Evolutionary conservation across 169 alveolate genomes (phyloP).

Genomic region (Plasmodium knowlesi): DNA sequence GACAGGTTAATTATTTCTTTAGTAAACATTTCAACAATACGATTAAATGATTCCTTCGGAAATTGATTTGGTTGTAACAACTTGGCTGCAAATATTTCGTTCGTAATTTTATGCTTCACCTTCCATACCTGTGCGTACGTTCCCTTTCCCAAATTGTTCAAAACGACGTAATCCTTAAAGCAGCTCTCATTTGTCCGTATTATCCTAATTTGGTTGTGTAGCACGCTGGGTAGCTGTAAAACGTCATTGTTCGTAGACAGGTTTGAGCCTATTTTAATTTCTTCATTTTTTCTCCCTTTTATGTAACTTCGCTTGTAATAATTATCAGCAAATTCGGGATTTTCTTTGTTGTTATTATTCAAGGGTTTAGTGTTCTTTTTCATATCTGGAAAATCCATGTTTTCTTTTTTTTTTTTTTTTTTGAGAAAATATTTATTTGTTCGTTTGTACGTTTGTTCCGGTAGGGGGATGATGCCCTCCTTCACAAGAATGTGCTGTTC

Average conservation of each 20-base stretch:
- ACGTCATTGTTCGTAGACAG: constrained; percentile 42
- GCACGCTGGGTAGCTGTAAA: constrained; percentile 55
- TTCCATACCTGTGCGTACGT: constrained; percentile 89
- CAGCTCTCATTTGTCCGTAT: constrained; percentile 66
- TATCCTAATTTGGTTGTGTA: constrained; percentile 53
- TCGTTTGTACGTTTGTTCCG: not conserved
- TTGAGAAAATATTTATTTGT: not conserved
- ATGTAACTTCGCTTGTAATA: constrained; percentile 9
- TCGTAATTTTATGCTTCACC: constrained; percentile 80
- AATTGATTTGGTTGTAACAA: constrained; percentile 86
- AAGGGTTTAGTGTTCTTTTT: constrained; percentile 7
- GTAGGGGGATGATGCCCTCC: not conserved
- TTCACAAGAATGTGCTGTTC: not conserved
- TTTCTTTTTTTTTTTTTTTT: not conserved
- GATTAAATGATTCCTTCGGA: constrained; percentile 81
- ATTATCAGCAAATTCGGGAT: constrained; percentile 16
- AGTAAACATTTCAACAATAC: constrained; percentile 85
- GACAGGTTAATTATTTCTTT: constrained; percentile 85
- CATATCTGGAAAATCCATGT: constrained; percentile 47
- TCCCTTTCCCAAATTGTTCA: constrained; percentile 83
- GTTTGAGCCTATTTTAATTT: constrained; percentile 48
- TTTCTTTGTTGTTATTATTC: constrained; percentile 21
- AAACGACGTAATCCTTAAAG: constrained; percentile 59
- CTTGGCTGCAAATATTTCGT: constrained; percentile 85
- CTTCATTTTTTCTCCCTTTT: constrained; percentile 48